Conservation (phyloP, 2,329 filamentous ascomycete species). For the Fusarium pininemorale region DNA sequence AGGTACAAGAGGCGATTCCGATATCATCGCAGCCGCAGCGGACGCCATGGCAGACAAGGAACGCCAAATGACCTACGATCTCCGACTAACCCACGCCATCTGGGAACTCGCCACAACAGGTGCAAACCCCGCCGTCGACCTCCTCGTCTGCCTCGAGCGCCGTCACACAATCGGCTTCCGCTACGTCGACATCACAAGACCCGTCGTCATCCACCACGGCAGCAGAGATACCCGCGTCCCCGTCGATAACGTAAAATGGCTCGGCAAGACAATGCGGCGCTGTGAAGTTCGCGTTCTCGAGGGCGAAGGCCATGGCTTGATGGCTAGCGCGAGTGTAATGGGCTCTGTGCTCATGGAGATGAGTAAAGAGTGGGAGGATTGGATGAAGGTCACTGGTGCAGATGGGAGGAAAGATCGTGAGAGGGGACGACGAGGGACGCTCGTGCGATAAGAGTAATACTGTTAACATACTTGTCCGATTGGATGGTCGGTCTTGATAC, state of each 20-base stretch:
- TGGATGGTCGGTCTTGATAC: slow-evolving; percentile 25
- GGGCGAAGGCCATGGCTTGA: slow-evolving; percentile 92
- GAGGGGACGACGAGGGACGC: slow-evolving; percentile 42
- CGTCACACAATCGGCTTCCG: slow-evolving; percentile 93
- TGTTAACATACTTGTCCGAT: neutral
- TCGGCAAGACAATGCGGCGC: slow-evolving; percentile 90
- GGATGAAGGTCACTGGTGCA: slow-evolving; percentile 69
- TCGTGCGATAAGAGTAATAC: slow-evolving; percentile 22
- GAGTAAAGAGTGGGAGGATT: slow-evolving; percentile 91
- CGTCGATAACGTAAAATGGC: slow-evolving; percentile 93
- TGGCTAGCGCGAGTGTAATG: slow-evolving; percentile 96
- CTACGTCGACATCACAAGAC: slow-evolving; percentile 93
- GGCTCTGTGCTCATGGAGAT: slow-evolving; percentile 94
- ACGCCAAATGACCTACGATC: slow-evolving; percentile 80
- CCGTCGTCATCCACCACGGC: slow-evolving; percentile 94
- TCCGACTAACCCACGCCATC: slow-evolving; percentile 87
- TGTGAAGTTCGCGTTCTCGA: slow-evolving; percentile 93
- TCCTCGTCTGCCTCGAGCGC: slow-evolving; percentile 91
- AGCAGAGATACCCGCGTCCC: slow-evolving; percentile 90
- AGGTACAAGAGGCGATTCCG: slow-evolving; percentile 39
- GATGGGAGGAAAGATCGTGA: slow-evolving; percentile 49
- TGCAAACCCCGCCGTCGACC: slow-evolving; percentile 92
- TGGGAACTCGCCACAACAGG: slow-evolving; percentile 93
- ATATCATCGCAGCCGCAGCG: slow-evolving; percentile 61
- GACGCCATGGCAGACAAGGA: slow-evolving; percentile 74